These are phyloP conservation scores for Teratosphaeria viscida DNA, from an alignment of 2,329 filamentous ascomycete genomes.

Conservation along the genomic window DNA sequence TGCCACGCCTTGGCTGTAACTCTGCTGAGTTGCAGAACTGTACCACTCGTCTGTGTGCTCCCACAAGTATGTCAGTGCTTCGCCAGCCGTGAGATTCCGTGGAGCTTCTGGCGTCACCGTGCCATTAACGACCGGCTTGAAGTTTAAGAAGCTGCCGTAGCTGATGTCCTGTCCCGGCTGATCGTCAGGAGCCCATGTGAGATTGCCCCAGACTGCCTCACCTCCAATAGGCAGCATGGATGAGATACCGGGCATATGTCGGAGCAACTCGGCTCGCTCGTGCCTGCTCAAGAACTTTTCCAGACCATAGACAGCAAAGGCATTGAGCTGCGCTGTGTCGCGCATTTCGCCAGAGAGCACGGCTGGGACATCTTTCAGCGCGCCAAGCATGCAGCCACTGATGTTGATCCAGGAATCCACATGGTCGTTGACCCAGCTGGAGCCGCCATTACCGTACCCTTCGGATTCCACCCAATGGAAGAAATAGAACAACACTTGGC, in stretches of 20 bases:
- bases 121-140: conserved; percentile 46
- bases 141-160: conserved; percentile 77
- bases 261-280: conserved; percentile 86
- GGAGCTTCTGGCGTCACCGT: conserved; percentile 43
- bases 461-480: conserved; percentile 72
- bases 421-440: conserved; percentile 80
- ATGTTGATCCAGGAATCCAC: conserved; percentile 98
- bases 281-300: conserved; percentile 89
- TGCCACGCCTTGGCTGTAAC: conserved; percentile 84
- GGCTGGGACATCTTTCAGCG: conserved; percentile 80
- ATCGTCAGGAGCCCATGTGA: conserved; percentile 82
- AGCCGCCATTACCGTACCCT: conserved; percentile 68
- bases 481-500: conserved; percentile 82
- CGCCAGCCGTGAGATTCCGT: conserved; percentile 66
- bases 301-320: conserved; percentile 91
- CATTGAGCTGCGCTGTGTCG: conserved; percentile 90
- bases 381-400: conserved; percentile 93
- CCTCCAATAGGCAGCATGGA: conserved; percentile 95
- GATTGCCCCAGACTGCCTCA: conserved; percentile 87
- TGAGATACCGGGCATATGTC: conserved; percentile 91
- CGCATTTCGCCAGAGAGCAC: conserved; percentile 96
- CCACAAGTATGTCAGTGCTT: conserved; percentile 69
- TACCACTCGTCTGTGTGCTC: conserved; percentile 81
- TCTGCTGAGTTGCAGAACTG: conserved; percentile 55
- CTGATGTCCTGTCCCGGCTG: conserved; percentile 58